Conservation (phyloP, 2,329 filamentous ascomycete genomes). For the Diaporthe ampelina region DNA sequence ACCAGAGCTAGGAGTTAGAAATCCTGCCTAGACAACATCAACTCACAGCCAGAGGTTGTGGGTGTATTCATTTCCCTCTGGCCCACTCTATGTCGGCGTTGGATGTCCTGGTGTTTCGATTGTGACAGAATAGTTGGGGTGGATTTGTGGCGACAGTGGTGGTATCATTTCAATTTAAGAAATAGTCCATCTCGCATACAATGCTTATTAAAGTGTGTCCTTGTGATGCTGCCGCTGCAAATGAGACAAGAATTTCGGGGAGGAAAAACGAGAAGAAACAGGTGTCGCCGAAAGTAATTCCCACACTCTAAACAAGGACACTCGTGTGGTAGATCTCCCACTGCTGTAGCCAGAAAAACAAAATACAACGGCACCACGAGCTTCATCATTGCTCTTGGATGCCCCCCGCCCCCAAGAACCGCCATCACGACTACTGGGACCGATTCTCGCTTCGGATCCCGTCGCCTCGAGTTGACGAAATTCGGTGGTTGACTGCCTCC, state of each 20-base stretch:
- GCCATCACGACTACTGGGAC: neutral
- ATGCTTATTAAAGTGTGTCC: slow-evolving; percentile 39
- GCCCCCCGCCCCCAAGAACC: neutral
- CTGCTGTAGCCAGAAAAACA: slow-evolving; percentile 31
- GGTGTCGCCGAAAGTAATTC: slow-evolving; percentile 30
- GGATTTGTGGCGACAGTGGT: neutral
- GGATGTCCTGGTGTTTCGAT: neutral
- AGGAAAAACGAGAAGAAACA: slow-evolving; percentile 30
- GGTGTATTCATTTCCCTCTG: too few species aligned
- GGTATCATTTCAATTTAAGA: slow-evolving; percentile 30
- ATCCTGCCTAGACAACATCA: too few species aligned
- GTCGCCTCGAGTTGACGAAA: neutral
- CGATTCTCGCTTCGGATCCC: neutral
- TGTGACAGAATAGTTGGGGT: neutral
- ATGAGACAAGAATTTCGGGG: slow-evolving; percentile 21
- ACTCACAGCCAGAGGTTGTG: too few species aligned
- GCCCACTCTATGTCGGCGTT: neutral
- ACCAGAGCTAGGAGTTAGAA: neutral
- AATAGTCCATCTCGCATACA: slow-evolving; percentile 35
- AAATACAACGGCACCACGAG: slow-evolving; percentile 25
- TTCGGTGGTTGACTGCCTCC: neutral
- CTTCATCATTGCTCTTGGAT: slow-evolving; percentile 14
- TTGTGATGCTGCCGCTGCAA: slow-evolving; percentile 35
- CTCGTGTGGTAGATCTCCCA: slow-evolving; percentile 32
- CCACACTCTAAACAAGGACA: slow-evolving; percentile 33